Conservation (phyloP, 73 alveolate species). For the Paramecium tetraurelia region DNA sequence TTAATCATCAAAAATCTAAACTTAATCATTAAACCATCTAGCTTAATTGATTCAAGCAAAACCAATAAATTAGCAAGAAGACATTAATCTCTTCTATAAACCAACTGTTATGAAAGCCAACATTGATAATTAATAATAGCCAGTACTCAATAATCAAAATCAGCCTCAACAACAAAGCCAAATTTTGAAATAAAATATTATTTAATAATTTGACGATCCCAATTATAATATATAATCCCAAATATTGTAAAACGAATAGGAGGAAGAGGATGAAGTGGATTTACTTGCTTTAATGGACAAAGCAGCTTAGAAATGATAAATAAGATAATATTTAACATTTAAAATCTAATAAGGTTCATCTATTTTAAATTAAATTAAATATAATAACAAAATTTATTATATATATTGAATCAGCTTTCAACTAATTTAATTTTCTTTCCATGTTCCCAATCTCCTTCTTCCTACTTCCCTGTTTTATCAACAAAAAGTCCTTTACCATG, state of each 20-base stretch:
- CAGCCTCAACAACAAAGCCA: background rate
- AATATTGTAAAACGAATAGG: background rate
- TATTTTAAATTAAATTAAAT: no score
- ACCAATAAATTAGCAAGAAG: background rate
- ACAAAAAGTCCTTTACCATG: conserved; percentile 43
- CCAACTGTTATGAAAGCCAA: background rate
- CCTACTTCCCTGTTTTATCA: background rate
- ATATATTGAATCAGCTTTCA: background rate
- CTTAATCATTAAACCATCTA: background rate
- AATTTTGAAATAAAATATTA: background rate
- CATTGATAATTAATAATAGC: background rate
- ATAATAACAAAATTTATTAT: background rate
- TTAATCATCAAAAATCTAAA: background rate
- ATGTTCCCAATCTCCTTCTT: background rate
- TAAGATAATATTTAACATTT: background rate
- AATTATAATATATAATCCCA: background rate
- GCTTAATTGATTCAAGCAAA: background rate
- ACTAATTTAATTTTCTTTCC: background rate
- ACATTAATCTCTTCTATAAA: background rate
- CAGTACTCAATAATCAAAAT: background rate
- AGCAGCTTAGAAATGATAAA: background rate
- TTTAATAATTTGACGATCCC: background rate
- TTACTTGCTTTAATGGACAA: conserved; percentile 1
- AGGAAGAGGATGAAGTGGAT: background rate
- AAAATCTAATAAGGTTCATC: no score